Base-by-base conservation (phyloP, 441 rosid species). In the Daphne laureola region DNA sequence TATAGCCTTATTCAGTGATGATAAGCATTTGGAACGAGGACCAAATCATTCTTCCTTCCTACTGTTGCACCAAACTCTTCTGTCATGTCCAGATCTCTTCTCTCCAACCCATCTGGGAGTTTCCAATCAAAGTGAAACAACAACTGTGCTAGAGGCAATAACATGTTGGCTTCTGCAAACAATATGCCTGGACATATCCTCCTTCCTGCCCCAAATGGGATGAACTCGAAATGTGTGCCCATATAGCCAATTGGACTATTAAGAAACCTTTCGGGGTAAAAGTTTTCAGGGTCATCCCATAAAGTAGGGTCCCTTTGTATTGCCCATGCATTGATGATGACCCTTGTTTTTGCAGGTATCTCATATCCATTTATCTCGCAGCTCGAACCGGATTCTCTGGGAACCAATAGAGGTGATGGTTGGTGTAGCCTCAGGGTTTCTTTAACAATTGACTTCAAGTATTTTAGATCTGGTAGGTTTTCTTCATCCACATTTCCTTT, bases 161-260 rank as follows among this genome's bases (percentile, higher is more conserved):
- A 63, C 9, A 62, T 35, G 35, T 48, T 65, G 1, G 57, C 58
- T 1, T 58, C 0, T 0, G 64, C 77, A 27, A 65, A 73, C 5
- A 31, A 4, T n/a, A 66, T 55, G 7, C 72, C 72, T 0, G 72
- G 70, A 59, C 72, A 73, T 0, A 69, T 56, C 55, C 80, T 71
- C 41, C 76, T 68, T 43, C 80, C 76, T 0, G 67, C 67, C 3
- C 75, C 75, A 44, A 70, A 74, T 14, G 75, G 75, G 8, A 67
- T 61, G 12, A 42, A 65, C n/a, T 46, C 62, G 12, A 73, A 69
- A 41, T 60, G 18, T 0, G 26, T 17, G 2, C 78, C 72, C 9
- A 27, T 60, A 8, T 47, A 66, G 49, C 63, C 74, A 4, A 66
- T 43, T 4, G 49, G 2, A 14, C 53, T 55, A 15, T 59, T 51